Evolutionary conservation across 78 protist species (phyloP).

Genomic region (Tieghemostelium lacteum): DNA sequence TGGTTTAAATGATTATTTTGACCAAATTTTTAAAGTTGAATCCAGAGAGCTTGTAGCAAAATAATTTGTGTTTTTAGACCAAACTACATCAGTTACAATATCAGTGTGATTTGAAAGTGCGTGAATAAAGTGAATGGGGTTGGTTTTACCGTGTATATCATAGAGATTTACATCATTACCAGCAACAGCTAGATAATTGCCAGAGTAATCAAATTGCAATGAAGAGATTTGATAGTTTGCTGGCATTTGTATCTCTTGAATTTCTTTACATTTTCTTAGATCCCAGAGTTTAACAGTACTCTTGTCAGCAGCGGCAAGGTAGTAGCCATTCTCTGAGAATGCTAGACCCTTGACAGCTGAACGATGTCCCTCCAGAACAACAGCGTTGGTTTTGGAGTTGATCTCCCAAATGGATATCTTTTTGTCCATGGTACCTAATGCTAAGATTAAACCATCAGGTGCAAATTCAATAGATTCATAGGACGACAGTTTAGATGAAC

Average conservation of each 20-base stretch:
- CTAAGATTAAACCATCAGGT: slow-evolving; percentile 97
- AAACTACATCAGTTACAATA: neutral
- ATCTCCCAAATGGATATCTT: slow-evolving; percentile 83
- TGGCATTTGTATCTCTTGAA: slow-evolving; percentile 58
- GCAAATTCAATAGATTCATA: slow-evolving; percentile 74
- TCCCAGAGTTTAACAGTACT: slow-evolving; percentile 89
- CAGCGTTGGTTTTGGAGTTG: slow-evolving; percentile 54
- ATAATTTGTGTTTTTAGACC: neutral
- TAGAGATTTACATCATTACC: slow-evolving; percentile 44
- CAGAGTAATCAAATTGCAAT: slow-evolving; percentile 82
- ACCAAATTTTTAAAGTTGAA: slow-evolving; percentile 2
- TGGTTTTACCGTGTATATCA: neutral
- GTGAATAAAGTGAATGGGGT: neutral
- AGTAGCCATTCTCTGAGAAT: slow-evolving; percentile 91
- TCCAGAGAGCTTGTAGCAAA: slow-evolving; percentile 1
- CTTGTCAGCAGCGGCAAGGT: slow-evolving; percentile 42
- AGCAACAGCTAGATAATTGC: slow-evolving; percentile 78
- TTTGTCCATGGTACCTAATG: slow-evolving; percentile 72
- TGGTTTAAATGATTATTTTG: neutral
- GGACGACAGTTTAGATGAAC: neutral
- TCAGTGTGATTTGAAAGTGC: neutral
- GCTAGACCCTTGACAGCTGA: slow-evolving; percentile 10
- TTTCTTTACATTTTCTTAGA: slow-evolving; percentile 77
- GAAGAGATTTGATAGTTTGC: neutral
- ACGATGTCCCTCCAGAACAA: slow-evolving; percentile 62